A percentile compares a stretch with the other conserved stretches of the same genome.
These are phyloP conservation scores for Curvularia eragrostidis DNA, from an alignment of 2,329 filamentous ascomycete genomes.

Conservation along the genomic window DNA sequence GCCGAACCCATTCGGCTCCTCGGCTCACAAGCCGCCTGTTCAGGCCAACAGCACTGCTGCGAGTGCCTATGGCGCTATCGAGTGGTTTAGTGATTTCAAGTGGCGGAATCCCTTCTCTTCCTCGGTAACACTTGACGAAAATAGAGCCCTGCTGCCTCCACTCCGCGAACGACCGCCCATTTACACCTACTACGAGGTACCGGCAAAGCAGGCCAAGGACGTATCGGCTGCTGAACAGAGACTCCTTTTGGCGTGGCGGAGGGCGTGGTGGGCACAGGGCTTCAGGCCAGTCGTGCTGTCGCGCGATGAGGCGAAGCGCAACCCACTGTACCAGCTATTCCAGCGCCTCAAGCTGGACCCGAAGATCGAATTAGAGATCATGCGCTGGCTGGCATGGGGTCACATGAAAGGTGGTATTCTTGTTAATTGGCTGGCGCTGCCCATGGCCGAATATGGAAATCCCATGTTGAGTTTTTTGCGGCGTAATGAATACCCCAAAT, in stretches of 20 bases:
- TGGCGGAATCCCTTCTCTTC: constrained; percentile 92
- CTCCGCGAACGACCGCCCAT: constrained; percentile 73
- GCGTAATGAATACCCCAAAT: constrained; percentile 73
- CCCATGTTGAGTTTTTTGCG: constrained; percentile 74
- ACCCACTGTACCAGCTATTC: constrained; percentile 77
- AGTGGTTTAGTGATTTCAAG: constrained; percentile 88
- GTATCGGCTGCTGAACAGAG: constrained; percentile 76
- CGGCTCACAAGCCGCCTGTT: constrained; percentile 74
- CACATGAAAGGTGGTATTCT: constrained; percentile 86
- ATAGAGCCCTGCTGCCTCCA: constrained; percentile 81
- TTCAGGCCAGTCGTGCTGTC: constrained; percentile 85
- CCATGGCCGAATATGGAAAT: constrained; percentile 81
- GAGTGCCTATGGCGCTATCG: constrained; percentile 65
- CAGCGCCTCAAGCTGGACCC: constrained; percentile 56
- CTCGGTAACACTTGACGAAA: constrained; percentile 78
- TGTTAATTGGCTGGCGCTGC: constrained; percentile 78
- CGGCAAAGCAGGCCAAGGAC: constrained; percentile 66
- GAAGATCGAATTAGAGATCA: constrained; percentile 63
- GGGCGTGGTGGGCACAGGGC: constrained; percentile 94
- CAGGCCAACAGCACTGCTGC: constrained; percentile 77
- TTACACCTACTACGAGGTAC: constrained; percentile 89
- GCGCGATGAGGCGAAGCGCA: constrained; percentile 79
- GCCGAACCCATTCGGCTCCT: constrained; percentile 71
- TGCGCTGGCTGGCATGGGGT: constrained; percentile 92
- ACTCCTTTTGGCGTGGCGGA: constrained; percentile 83